Base-by-base conservation (phyloP, 148 eudicot species). In the Persicaria tinctoria region DNA sequence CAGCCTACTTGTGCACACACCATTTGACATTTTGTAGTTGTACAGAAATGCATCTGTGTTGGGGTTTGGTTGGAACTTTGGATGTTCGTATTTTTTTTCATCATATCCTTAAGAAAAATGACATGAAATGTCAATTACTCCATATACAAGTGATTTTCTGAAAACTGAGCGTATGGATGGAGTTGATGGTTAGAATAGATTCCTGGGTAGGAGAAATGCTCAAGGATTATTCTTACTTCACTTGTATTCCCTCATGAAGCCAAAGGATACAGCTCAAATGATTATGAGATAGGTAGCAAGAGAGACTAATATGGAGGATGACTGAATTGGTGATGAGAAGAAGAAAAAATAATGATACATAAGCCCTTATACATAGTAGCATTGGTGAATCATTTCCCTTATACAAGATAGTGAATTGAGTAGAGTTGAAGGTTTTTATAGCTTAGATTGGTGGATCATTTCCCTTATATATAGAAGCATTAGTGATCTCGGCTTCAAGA, bases 401-500 rank as follows among this genome's bases (percentile, higher is more conserved):
- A 45, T 45, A 66, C 71, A 47, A 70, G 48, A 47, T 54, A 50
- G 57, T 69, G 79, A 71, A 69, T 62, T 64, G 18, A 74, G 70
- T 76, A 78, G 75, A 75, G 17, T 53, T 53, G 17, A 53, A 14
- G 16, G 56, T 54, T 78, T 60, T 51, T 46, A 56, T 81, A 3
- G 80, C 73, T 80, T 89, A 84, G 73, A 79, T 85, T 56, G 83
- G 73, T 51, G 86, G 68, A 54, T 88, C 83, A 38, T 80, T 81
- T 64, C 73, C 83, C 60, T 80, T 78, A 70, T 79, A 82, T 68
- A 84, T 80, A 55, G 41, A 32, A 32, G 80, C 80, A 82, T 82
- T 80, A 66, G 89, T 82, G 54, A 86, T 86, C 78, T 87, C 88
- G 20, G 63, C 63, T 12, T 92, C 92, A 56, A 92, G 88, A 70